Base-by-base conservation (phyloP, 371 early-diverging fungal genomes). In the Encephalitozoon cuniculi region DNA sequence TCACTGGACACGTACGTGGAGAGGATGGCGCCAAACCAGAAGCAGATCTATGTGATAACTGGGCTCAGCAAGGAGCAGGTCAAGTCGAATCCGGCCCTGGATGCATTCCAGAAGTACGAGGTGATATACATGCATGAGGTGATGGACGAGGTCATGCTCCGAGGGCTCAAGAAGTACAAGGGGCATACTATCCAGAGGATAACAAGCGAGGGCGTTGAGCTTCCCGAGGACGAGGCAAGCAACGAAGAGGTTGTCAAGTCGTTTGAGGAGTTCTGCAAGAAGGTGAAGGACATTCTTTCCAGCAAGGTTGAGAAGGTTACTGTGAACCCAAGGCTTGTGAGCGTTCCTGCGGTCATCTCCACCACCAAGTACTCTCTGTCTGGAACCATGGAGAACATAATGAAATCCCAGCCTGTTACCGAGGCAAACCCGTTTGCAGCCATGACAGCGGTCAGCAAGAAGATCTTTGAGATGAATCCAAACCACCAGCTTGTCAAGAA, bases 391-490 rank as follows among this genome's bases (percentile, higher is more conserved):
- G 91, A 93, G 79, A 86, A 88, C 51, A 81, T 93, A 51, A 95
- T 96, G 94, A 93, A 91, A 88, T 92, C 95, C 52, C 96, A 97
- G 88, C 94, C 96, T 46, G 90, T 94, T 79, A 91, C 94, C 0
- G 75, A 71, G 43, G 63, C 74, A 41, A 79, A 79, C 55, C 72
- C 65, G 28, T 71, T 88, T 86, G 86, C 88, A 86, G 86, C 86
- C 67, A 89, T 90, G 89, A 87, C 88, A 87, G 86, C 85, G 2
- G 40, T 28, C 1, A 41, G 59, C 21, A 79, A 77, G 68, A 79
- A 81, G 64, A 75, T 83, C n/a, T 68, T 82, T 37, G 82, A 83
- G 66, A 41, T 83, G 8, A 81, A 83, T 64, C 68, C 80, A 3
- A 40, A 69, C 43, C 64, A 76, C 52, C 18, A 18, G 15, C 34